Base-by-base conservation (phyloP, 345 rosid species). In the Noccaea caerulescens region DNA sequence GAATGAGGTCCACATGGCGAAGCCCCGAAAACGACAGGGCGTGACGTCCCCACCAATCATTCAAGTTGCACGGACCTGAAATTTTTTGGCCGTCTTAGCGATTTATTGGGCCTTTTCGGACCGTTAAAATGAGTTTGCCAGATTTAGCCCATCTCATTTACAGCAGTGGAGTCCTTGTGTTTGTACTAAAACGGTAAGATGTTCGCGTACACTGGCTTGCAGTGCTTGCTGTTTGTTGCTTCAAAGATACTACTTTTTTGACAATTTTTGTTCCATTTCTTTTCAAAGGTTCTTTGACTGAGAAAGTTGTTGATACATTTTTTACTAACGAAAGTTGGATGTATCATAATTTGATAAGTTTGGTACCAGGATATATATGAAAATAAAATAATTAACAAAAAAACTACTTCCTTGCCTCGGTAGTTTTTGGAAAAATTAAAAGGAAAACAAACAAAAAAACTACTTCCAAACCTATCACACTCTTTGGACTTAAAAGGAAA, bases 101-200 rank as follows among this genome's bases (percentile, higher is more conserved):
- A 52, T 27, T 44, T 42, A 43, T 43, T 67, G 63, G 62, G 43
- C 52, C n/a, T 66, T 6, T 11, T 7, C 41, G 43, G 51, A 43
- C 34, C 63, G 53, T 43, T 53, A 56, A 32, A 37, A 32, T 10
- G 23, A 42, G 54, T 12, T 11, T 52, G 3, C 62, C 32, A 4
- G 32, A 68, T 33, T 2, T 32, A n/a, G 45, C 37, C 72, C 45
- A 23, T 32, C 43, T 55, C 3, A 43, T 34, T 43, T 4, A 20
- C 4, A 34, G 25, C 37, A 33, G 2, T 44, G 20, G 63, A 44
- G 34, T 68, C n/a, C 20, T 56, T 55, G 10, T 53, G 72, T 56
- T 20, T 68, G 62, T 68, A 16, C 54, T n/a, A 56, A 68, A 32
- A 55, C 54, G 34, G 54, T 33, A 68, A 42, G 44, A 44, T 55